phyloP scores from a whole-genome alignment of 192 early-diverging fungal genomes.

The Mortierella alpina region DNA sequence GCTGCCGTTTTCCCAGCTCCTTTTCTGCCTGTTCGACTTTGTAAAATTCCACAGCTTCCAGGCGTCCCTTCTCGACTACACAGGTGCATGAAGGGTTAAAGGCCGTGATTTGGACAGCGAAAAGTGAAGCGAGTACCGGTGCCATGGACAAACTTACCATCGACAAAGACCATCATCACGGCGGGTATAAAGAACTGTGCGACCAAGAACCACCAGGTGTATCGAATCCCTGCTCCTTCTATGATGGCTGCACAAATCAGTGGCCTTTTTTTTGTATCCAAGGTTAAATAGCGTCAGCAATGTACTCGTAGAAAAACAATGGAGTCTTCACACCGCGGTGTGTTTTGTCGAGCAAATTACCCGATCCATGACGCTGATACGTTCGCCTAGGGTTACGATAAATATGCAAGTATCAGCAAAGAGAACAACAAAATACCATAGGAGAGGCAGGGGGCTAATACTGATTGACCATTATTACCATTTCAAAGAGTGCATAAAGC shows the following conservation, averaged over 20 bases:
- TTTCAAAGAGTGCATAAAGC: constrained; percentile 76
- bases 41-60: constrained; percentile 32
- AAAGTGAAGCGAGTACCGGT: neutral
- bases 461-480: constrained; percentile 22
- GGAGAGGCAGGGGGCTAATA: no score
- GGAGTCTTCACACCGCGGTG: no score
- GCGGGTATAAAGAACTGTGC: constrained; percentile 36
- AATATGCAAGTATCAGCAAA: neutral
- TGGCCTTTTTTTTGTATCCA: constrained; percentile 2
- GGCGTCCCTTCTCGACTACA: constrained; percentile 32
- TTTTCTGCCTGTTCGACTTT: constrained; percentile 30
- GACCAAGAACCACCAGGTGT: constrained; percentile 35
- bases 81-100: neutral
- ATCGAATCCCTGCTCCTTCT: constrained; percentile 22
- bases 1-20: neutral
- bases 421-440: neutral
- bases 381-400: constrained; percentile 9
- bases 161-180: constrained; percentile 26
- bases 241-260: constrained; percentile 40
- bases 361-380: constrained; percentile 41
- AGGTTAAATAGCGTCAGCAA: no score
- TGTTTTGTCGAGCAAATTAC: neutral
- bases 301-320: no score
- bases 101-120: neutral
- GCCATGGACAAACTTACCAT: constrained; percentile 17